Conservation (phyloP, 2,329 filamentous ascomycete species). For the Anisogramma anomala region DNA sequence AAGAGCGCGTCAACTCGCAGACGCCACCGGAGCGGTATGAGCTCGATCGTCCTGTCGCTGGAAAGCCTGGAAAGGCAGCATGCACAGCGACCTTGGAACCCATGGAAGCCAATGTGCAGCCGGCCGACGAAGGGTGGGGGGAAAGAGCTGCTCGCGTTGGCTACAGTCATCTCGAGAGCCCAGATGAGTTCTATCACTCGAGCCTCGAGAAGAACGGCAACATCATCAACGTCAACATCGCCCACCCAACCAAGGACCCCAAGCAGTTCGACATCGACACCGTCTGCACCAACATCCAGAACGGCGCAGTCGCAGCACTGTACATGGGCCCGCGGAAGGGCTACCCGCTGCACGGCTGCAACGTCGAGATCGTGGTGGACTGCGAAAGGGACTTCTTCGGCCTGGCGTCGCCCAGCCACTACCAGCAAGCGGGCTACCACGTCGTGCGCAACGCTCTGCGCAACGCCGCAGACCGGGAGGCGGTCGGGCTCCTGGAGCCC, state of each 20-base stretch:
- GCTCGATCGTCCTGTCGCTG: slow-evolving; percentile 71
- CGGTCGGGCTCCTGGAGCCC: slow-evolving; percentile 71
- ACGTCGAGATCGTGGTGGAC: slow-evolving; percentile 60
- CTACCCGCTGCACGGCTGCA: slow-evolving; percentile 68
- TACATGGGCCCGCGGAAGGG: slow-evolving; percentile 71
- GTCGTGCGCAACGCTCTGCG: slow-evolving; percentile 61
- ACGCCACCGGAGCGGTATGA: slow-evolving; percentile 47
- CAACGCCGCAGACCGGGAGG: slow-evolving; percentile 40
- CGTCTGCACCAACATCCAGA: slow-evolving; percentile 52
- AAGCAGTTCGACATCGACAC: slow-evolving; percentile 39
- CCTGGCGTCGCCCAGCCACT: slow-evolving; percentile 53
- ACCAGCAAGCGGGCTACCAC: slow-evolving; percentile 48
- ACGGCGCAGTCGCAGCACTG: slow-evolving; percentile 72
- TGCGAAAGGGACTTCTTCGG: slow-evolving; percentile 52
- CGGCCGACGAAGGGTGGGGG: slow-evolving; percentile 1
- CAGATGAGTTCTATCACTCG: slow-evolving; percentile 28
- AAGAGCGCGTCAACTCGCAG: slow-evolving; percentile 59
- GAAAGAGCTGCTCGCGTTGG: slow-evolving; percentile 10
- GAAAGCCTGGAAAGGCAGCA: slow-evolving; percentile 65
- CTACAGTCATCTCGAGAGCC: slow-evolving; percentile 7
- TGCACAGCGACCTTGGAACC: slow-evolving; percentile 61
- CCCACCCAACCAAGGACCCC: slow-evolving; percentile 37
- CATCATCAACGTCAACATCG: slow-evolving; percentile 44
- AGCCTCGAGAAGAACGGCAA: slow-evolving; percentile 58
- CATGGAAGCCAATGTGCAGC: slow-evolving; percentile 28